Evolutionary conservation across 2,329 filamentous ascomycete genomes (phyloP).

Genomic region (Pseudonectria foliicola): DNA sequence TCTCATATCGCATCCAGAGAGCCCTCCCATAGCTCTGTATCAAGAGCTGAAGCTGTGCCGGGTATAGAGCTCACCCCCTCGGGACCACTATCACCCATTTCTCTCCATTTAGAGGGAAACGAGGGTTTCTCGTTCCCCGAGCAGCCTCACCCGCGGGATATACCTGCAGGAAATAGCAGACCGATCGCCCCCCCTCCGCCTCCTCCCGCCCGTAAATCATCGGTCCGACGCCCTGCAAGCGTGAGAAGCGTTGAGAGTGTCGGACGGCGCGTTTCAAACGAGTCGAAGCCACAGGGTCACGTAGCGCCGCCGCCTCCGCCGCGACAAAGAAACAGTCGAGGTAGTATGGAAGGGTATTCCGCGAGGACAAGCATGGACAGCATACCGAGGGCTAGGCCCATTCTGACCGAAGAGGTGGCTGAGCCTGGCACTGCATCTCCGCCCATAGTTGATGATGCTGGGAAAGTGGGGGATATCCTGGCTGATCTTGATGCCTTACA

Average conservation of each 20-base stretch:
- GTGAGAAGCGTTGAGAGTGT: slow-evolving; percentile 33
- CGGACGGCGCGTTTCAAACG: slow-evolving; percentile 19
- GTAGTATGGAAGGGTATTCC: slow-evolving; percentile 31
- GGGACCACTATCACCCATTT: no score
- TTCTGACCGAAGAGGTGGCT: slow-evolving; percentile 11
- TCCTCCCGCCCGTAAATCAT: slow-evolving; percentile 37
- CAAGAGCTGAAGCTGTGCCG: no score
- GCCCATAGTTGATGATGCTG: slow-evolving; percentile 14
- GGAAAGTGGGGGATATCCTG: slow-evolving; percentile 52
- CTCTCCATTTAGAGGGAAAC: no score
- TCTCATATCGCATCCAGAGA: slow-evolving; percentile 33
- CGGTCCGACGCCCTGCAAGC: slow-evolving; percentile 38
- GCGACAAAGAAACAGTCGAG: slow-evolving; percentile 42
- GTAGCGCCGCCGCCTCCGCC: slow-evolving; percentile 40
- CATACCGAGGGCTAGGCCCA: slow-evolving; percentile 12
- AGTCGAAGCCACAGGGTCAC: slow-evolving; percentile 23
- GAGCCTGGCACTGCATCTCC: slow-evolving; percentile 11
- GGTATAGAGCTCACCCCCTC: no score
- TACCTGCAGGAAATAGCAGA: slow-evolving; percentile 11
- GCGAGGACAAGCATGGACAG: slow-evolving; percentile 29
- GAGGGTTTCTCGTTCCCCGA: no score
- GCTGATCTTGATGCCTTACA: slow-evolving; percentile 66
- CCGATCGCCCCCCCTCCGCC: slow-evolving; percentile 34
- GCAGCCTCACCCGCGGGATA: slow-evolving; percentile 7
- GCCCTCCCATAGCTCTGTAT: slow-evolving; percentile 14